Conservation (phyloP, 768 basidiomycete species). For the Phylloporus sp. region DNA sequence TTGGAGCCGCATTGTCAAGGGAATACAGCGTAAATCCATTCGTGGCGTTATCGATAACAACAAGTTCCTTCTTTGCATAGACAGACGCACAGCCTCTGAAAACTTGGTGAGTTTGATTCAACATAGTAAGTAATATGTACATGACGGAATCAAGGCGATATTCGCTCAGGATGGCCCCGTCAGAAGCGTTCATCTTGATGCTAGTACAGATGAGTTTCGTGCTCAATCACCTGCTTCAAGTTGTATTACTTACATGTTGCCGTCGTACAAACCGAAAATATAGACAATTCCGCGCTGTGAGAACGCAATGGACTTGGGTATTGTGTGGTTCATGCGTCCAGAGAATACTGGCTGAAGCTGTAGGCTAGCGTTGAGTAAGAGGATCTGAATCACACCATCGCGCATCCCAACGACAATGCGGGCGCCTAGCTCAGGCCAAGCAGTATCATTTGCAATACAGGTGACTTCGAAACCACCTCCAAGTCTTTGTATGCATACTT, state of each 20-base stretch:
- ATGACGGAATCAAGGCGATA: slow-evolving; percentile 5
- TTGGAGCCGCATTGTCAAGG: not conserved
- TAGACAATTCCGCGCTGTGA: not conserved
- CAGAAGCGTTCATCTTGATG: not conserved
- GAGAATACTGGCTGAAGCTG: slow-evolving; percentile 5
- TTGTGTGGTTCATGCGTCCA: not conserved
- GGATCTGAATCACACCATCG: not conserved
- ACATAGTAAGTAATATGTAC: not conserved
- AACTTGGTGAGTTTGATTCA: not conserved
- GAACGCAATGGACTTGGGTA: slow-evolving; percentile 2
- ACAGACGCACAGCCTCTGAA: slow-evolving; percentile 2
- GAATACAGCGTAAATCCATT: slow-evolving; percentile 7
- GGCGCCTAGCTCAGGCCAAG: not conserved
- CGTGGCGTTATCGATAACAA: slow-evolving; percentile 8
- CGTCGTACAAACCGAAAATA: slow-evolving; percentile 8
- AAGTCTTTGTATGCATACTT: slow-evolving; percentile 7
- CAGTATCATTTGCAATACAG: not conserved
- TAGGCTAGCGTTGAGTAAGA: slow-evolving; percentile 1
- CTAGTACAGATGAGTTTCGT: not conserved
- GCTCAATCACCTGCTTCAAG: not conserved
- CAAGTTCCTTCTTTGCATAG: not conserved
- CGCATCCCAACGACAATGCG: slow-evolving; percentile 1
- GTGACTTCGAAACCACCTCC: slow-evolving; percentile 9
- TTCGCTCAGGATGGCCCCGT: slow-evolving; percentile 1
- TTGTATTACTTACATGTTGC: slow-evolving; percentile 7